A percentile compares a stretch with the other conserved stretches of the same genome.
Evolutionary conservation across 495 filamentous ascomycete genomes (phyloP).

Genomic region (Penicillium tannophilum): DNA sequence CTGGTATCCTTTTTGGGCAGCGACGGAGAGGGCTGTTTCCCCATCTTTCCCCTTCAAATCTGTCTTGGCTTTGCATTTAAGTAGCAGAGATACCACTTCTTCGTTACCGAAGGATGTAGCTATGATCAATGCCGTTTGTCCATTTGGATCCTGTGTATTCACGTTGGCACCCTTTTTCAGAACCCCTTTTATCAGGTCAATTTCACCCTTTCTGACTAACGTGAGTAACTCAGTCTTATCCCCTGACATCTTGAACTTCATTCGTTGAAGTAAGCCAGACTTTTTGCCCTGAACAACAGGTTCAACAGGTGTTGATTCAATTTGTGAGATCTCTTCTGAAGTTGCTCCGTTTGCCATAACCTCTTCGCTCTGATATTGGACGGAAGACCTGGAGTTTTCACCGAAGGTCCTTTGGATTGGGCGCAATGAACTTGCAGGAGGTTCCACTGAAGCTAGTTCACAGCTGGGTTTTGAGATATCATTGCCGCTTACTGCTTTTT

Average conservation of each 20-base stretch:
- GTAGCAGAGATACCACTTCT: background rate
- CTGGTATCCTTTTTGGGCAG: background rate
- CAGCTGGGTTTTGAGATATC: background rate
- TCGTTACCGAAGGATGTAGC: background rate
- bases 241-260: background rate
- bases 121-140: background rate
- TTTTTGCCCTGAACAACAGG: background rate
- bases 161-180: background rate
- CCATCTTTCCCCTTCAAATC: background rate
- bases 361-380: no score
- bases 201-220: background rate
- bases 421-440: no score
- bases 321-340: no score
- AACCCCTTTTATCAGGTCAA: background rate
- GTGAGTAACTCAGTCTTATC: background rate
- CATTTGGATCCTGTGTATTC: background rate
- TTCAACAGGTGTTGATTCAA: no score
- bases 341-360: no score
- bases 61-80: background rate
- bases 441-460: no score
- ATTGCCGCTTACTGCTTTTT: background rate
- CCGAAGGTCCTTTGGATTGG: no score
- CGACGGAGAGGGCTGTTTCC: background rate
- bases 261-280: background rate
- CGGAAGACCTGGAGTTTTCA: background rate